phyloP scores from a whole-genome alignment of 208 protist species.

The Leptomonas pyrrhocoris region DNA sequence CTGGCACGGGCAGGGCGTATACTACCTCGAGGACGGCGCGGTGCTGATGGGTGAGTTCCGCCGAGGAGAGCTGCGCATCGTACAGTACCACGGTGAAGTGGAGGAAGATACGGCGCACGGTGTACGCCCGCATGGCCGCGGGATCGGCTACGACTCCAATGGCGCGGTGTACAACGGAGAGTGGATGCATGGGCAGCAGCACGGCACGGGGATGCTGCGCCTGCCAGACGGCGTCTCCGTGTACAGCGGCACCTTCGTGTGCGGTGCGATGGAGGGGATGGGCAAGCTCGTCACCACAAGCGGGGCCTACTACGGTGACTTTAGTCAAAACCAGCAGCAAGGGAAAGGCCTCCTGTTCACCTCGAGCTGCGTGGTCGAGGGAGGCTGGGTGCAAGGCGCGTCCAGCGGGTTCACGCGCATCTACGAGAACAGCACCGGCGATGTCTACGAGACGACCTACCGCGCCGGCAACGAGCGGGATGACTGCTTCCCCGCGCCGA shows the following conservation, averaged over 20 bases:
- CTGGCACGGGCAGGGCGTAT: conserved; percentile 69
- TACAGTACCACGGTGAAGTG: conserved; percentile 80
- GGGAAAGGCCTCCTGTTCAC: conserved; percentile 70
- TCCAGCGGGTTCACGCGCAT: conserved; percentile 61
- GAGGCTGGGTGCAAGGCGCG: conserved; percentile 53
- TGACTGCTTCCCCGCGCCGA: conserved; percentile 78
- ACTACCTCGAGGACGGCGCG: conserved; percentile 72
- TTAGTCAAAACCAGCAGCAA: conserved; percentile 58
- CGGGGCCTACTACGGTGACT: conserved; percentile 79
- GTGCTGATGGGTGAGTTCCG: conserved; percentile 67
- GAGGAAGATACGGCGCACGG: conserved; percentile 34
- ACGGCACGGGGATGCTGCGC: conserved; percentile 79
- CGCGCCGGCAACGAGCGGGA: conserved; percentile 79
- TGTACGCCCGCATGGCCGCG: conserved; percentile 63
- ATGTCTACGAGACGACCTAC: conserved; percentile 83
- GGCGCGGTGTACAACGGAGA: conserved; percentile 83
- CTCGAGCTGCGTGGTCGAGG: conserved; percentile 43
- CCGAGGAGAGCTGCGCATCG: conserved; percentile 36
- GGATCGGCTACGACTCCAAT: conserved; percentile 43
- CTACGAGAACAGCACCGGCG: conserved; percentile 46
- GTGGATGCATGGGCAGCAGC: conserved; percentile 70
- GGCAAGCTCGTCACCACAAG: conserved; percentile 60
- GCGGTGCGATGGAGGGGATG: conserved; percentile 58
- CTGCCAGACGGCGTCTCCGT: conserved; percentile 39
- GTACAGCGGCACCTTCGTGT: conserved; percentile 79